phyloP scores from a whole-genome alignment of 2,329 filamentous ascomycete genomes.

The Pyrenochaeta sp. region DNA sequence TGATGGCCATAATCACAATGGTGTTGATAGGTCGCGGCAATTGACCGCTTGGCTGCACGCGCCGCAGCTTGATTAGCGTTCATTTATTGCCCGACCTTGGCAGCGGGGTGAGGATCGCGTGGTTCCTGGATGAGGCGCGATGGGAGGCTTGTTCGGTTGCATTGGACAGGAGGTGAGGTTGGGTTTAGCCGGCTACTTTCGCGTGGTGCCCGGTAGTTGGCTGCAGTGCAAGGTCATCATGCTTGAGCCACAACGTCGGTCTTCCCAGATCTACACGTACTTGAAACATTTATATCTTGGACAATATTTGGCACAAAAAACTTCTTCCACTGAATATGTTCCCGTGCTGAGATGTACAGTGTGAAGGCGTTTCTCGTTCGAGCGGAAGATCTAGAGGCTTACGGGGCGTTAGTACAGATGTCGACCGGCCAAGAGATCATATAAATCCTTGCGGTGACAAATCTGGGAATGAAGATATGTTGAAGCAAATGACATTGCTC shows the following conservation, averaged over 20 bases:
- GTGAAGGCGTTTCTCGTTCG: neutral
- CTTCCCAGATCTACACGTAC: neutral
- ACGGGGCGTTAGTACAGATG: neutral
- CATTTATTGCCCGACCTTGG: slow-evolving; percentile 27
- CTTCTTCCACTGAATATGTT: too few relatives aligned
- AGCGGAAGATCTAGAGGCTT: neutral
- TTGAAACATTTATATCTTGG: too few relatives aligned
- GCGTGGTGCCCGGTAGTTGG: slow-evolving; percentile 8
- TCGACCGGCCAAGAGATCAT: slow-evolving; percentile 7
- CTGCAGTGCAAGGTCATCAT: slow-evolving; percentile 1
- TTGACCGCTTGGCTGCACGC: slow-evolving; percentile 21
- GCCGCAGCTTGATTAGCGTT: slow-evolving; percentile 26
- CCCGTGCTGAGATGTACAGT: neutral
- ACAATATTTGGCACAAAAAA: too few relatives aligned
- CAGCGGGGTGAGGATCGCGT: slow-evolving; percentile 21
- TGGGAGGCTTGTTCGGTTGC: slow-evolving; percentile 8
- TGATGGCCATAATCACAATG: slow-evolving; percentile 17
- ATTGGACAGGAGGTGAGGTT: neutral
- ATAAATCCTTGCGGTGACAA: slow-evolving; percentile 2
- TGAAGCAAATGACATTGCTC: slow-evolving; percentile 7
- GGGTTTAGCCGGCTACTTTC: slow-evolving; percentile 7
- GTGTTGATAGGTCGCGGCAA: slow-evolving; percentile 26
- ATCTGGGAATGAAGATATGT: neutral
- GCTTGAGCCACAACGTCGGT: neutral
- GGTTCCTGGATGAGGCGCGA: slow-evolving; percentile 9